These are phyloP conservation scores for Echinochloa phyllopogon DNA, from an alignment of 176 grass and related monocot species.

Conservation along the genomic window DNA sequence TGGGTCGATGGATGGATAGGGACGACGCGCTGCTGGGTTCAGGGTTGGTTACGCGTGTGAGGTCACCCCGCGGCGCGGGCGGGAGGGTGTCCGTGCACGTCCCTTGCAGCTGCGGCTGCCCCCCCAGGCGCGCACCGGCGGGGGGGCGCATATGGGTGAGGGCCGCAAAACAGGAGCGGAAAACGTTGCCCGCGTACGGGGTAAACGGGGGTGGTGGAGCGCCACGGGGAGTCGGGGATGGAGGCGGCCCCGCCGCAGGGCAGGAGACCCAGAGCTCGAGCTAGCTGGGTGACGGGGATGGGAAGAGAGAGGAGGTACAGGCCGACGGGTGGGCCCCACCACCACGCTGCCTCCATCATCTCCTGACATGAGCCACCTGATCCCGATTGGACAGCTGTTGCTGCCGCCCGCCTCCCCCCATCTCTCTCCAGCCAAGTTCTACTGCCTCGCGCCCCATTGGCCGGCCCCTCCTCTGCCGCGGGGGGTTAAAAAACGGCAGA, in stretches of 20 bases:
- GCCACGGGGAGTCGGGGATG: neutral
- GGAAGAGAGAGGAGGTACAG: neutral
- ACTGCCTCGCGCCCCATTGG: constrained; percentile 28
- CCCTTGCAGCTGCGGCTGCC: neutral
- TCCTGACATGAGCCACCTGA: constrained; percentile 63
- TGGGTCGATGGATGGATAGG: neutral
- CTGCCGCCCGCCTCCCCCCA: constrained; percentile 24
- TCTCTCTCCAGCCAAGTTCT: neutral
- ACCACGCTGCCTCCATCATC: constrained; percentile 40
- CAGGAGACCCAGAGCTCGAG: constrained; percentile 20
- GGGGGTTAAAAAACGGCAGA: constrained; percentile 11
- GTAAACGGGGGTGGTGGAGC: neutral
- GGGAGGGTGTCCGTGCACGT: constrained; percentile 15
- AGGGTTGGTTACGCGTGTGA: constrained; percentile 20
- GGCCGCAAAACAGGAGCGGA: constrained; percentile 6
- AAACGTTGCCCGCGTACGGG: neutral
- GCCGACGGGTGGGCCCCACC: constrained; percentile 44
- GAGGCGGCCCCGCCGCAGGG: constrained; percentile 4
- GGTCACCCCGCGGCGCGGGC: neutral
- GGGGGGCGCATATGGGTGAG: neutral
- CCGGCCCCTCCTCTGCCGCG: neutral
- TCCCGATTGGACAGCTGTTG: constrained; percentile 70
- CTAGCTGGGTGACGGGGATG: constrained; percentile 36
- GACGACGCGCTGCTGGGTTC: neutral
- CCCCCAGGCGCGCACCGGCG: neutral